A percentile compares a stretch with the other conserved stretches of the same genome.
Conservation (phyloP, 2,329 filamentous ascomycete genomes). For the Remersonia thermophila region DNA sequence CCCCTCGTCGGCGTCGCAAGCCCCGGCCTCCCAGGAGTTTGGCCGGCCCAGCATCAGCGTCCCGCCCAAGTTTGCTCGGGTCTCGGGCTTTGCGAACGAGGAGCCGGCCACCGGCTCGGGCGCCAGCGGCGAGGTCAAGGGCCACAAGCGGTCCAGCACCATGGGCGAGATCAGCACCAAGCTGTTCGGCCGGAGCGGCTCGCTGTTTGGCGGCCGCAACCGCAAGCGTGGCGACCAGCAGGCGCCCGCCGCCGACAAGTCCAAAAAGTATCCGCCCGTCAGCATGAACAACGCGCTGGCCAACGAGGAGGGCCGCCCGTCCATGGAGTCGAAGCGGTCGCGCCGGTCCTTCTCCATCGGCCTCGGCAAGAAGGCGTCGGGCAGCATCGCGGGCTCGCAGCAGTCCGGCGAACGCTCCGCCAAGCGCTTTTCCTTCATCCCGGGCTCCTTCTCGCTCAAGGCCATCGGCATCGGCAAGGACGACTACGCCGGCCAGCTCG, state of each 20-base stretch:
- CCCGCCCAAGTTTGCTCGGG: conserved; percentile 45
- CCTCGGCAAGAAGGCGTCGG: conserved; percentile 58
- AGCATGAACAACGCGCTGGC: conserved; percentile 71
- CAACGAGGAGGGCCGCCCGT: conserved; percentile 43
- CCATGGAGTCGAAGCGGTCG: conserved; percentile 55
- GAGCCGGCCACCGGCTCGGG: conserved; percentile 26
- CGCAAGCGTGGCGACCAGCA: conserved; percentile 37
- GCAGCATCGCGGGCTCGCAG: conserved; percentile 49
- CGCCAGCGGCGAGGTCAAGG: conserved; percentile 30
- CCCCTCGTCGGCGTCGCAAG: conserved; percentile 46
- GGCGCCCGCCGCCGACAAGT: conserved; percentile 39
- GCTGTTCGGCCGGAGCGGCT: conserved; percentile 72
- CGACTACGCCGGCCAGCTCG: conserved; percentile 32
- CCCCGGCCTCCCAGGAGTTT: conserved; percentile 37
- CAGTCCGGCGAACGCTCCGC: conserved; percentile 43
- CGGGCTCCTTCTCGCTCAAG: conserved; percentile 51
- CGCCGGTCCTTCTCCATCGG: conserved; percentile 60
- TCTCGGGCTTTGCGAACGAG: conserved; percentile 43
- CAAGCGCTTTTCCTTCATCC: conserved; percentile 60
- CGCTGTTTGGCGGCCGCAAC: conserved; percentile 57
- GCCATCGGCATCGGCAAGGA: conserved; percentile 50
- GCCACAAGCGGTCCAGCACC: conserved; percentile 60
- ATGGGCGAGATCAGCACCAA: conserved; percentile 74
- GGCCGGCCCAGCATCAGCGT: conserved; percentile 49
- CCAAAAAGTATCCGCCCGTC: conserved; percentile 72